Conservation (phyloP, 441 rosid genomes). For the Pelargonium cotyledonis region DNA sequence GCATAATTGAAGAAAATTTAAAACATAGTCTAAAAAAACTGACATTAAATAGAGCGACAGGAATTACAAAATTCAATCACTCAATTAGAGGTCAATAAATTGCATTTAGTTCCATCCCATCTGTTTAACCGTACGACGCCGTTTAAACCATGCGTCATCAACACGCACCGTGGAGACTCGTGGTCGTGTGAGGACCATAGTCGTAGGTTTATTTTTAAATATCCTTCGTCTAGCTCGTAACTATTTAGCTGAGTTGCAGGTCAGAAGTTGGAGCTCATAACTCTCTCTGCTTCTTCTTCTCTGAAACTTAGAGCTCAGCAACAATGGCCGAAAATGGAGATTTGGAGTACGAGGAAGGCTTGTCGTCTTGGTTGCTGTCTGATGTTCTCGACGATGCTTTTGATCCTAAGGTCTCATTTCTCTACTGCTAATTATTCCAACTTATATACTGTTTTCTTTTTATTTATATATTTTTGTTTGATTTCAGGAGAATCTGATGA, state of each 20-base stretch:
- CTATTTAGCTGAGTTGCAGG: slow-evolving; percentile 70
- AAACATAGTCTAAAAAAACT: too few relatives aligned
- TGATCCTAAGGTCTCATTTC: slow-evolving; percentile 35
- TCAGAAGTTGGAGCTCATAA: slow-evolving; percentile 55
- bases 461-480: neutral
- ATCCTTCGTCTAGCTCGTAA: slow-evolving; percentile 9
- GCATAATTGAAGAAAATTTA: too few relatives aligned
- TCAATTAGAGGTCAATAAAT: neutral
- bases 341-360: slow-evolving; percentile 44
- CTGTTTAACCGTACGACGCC: too few relatives aligned
- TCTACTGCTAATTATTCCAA: neutral
- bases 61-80: too few relatives aligned
- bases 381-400: slow-evolving; percentile 40
- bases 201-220: too few relatives aligned
- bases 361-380: slow-evolving; percentile 40
- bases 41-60: neutral
- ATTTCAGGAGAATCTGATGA: slow-evolving; percentile 21
- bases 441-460: too few relatives aligned
- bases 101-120: neutral
- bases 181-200: too few relatives aligned
- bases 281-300: slow-evolving; percentile 16
- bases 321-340: slow-evolving; percentile 36
- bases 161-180: too few relatives aligned
- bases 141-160: too few relatives aligned
- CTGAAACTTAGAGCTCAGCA: neutral